phyloP scores from a whole-genome alignment of 2,329 filamentous ascomycete genomes.

The Epichloe glyceriae region DNA sequence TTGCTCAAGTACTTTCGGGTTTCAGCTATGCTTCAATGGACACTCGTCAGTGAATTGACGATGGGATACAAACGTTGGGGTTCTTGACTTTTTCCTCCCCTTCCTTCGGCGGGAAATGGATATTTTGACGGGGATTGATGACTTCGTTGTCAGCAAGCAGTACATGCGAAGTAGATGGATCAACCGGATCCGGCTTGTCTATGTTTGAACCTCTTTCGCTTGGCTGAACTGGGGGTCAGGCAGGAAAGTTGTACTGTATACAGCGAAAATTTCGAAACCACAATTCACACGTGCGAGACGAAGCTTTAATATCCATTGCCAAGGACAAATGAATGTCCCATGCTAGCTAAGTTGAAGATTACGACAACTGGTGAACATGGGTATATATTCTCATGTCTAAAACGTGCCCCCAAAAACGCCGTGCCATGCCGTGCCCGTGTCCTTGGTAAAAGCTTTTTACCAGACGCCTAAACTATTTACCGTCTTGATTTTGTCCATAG shows the following conservation, averaged over 20 bases:
- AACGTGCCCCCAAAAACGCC: slow-evolving; percentile 2
- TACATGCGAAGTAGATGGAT: background rate
- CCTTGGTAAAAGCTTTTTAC: no score
- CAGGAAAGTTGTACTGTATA: no score
- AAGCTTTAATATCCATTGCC: no score
- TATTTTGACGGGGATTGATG: background rate
- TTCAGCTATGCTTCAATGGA: background rate
- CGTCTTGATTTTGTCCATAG: background rate
- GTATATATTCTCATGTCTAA: background rate
- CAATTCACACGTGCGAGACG: no score
- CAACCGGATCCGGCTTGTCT: background rate
- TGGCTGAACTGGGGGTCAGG: no score
- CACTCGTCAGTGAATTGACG: background rate
- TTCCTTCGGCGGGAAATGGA: background rate
- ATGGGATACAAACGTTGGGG: background rate
- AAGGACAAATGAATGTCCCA: no score
- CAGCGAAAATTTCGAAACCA: no score
- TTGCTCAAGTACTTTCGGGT: background rate
- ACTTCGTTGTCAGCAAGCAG: background rate
- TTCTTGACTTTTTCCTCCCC: background rate
- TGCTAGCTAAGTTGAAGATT: no score
- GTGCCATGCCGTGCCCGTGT: slow-evolving; percentile 1
- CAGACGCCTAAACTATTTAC: background rate
- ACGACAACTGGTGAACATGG: no score
- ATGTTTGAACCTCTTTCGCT: no score